These are phyloP conservation scores for Hyaloperonospora brassicae DNA, from an alignment of 352 stramenopile genomes.

Conservation along the genomic window DNA sequence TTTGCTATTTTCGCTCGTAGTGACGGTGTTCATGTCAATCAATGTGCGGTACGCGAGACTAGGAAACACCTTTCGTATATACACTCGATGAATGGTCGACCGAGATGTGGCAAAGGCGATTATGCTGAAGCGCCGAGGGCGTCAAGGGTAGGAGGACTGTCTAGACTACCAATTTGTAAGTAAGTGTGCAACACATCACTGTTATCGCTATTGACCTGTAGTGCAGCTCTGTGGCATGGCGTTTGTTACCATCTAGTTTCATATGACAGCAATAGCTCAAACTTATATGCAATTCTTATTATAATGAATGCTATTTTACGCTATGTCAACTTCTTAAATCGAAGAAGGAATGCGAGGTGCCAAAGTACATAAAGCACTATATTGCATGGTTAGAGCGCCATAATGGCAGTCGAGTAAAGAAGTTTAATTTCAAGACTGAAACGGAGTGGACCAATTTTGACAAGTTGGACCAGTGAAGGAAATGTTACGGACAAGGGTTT, in stretches of 20 bases:
- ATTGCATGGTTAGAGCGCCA: slow-evolving; percentile 9
- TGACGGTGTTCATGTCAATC: slow-evolving; percentile 1
- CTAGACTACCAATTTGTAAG: slow-evolving; percentile 16
- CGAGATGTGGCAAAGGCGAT: slow-evolving; percentile 10
- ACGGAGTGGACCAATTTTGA: neutral
- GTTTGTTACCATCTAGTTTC: slow-evolving; percentile 11
- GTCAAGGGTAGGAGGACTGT: slow-evolving; percentile 12
- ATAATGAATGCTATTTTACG: slow-evolving; percentile 10
- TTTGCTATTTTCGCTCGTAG: too few relatives aligned
- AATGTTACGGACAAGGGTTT: slow-evolving; percentile 1
- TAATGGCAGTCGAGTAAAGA: slow-evolving; percentile 3
- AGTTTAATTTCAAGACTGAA: neutral
- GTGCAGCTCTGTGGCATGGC: slow-evolving; percentile 7
- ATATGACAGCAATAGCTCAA: slow-evolving; percentile 1
- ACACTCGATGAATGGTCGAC: slow-evolving; percentile 13
- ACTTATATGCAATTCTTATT: slow-evolving; percentile 5
- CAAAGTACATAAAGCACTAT: slow-evolving; percentile 4
- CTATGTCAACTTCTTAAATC: slow-evolving; percentile 10
- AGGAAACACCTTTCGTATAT: slow-evolving; percentile 7
- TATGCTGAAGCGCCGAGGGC: slow-evolving; percentile 7
- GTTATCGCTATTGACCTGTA: slow-evolving; percentile 8
- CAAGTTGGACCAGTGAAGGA: neutral
- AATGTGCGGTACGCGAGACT: slow-evolving; percentile 7
- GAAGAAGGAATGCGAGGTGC: slow-evolving; percentile 1
- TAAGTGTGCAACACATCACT: slow-evolving; percentile 8